phyloP scores from a whole-genome alignment of 176 grass and related monocot species.

The Musa schizocarpa region DNA sequence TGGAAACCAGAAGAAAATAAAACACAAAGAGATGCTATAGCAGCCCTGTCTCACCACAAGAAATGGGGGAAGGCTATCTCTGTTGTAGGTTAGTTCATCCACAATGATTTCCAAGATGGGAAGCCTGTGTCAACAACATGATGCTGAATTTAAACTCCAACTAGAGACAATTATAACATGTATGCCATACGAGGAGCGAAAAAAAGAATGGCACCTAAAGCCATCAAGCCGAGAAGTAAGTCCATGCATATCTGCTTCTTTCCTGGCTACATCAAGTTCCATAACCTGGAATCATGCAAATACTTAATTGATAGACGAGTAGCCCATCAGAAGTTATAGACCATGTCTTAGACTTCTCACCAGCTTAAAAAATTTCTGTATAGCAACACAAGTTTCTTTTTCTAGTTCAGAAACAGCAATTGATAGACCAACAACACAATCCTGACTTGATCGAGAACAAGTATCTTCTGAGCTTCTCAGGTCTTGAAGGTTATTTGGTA shows the following conservation, averaged over 20 bases:
- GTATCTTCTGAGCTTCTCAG: constrained; percentile 28
- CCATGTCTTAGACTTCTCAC: constrained; percentile 33
- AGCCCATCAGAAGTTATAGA: background rate
- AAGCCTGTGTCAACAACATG: constrained; percentile 38
- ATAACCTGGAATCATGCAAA: constrained; percentile 46
- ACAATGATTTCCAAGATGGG: constrained; percentile 77
- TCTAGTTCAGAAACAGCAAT: constrained; percentile 40
- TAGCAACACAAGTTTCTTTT: constrained; percentile 41
- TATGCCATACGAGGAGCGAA: background rate
- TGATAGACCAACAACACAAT: constrained; percentile 39
- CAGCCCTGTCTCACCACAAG: constrained; percentile 39
- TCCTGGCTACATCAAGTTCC: constrained; percentile 61
- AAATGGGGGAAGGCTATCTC: constrained; percentile 56
- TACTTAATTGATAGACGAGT: background rate
- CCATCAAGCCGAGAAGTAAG: constrained; percentile 70
- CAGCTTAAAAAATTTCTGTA: constrained; percentile 61
- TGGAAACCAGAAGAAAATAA: background rate
- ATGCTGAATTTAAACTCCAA: background rate
- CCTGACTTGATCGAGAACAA: constrained; percentile 31
- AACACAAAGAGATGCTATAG: constrained; percentile 18
- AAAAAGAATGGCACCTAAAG: constrained; percentile 34
- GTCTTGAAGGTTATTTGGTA: constrained; percentile 26
- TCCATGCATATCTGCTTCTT: constrained; percentile 65
- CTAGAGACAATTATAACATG: background rate
- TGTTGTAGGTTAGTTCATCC: constrained; percentile 83